Base-by-base conservation (phyloP, 345 rosid species). In the Eucalyptus tenuipes region DNA sequence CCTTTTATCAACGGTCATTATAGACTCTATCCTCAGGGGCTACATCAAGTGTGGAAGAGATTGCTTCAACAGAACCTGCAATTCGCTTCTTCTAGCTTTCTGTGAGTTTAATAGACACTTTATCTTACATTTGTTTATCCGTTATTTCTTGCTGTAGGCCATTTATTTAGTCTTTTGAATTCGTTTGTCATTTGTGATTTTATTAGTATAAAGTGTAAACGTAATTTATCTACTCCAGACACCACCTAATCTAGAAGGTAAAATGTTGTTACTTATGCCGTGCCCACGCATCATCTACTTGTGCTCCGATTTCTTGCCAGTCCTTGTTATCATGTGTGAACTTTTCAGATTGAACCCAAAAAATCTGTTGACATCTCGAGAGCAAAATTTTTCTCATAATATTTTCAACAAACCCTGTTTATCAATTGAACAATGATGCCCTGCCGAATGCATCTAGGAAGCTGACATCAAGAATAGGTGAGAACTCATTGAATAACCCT, bases 21-120 rank as follows among this genome's bases (percentile, higher is more conserved):
- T 94, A 97, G 98, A 96, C 96, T 96, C 96, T 96, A 64, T 97
- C 99, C 80, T 95, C 99, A 25, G 95, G 95, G 98, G 95, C 97
- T 88, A 96, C 99, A 86, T 94, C 96, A 85, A 97, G 99, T 79
- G 98, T 96, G 8, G 99, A 96, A 91, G 97, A 96, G 93, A 97
- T 97, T 89, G 95, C 96, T 92, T 97, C 99, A 29, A 97, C 98
- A 4, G 98, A 98, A 85, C 98, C 97, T 25, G 98, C 99, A 89
- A 92, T 96, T 92, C 97, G 96, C 48, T 96, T 97, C 92, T 95
- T 96, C 94, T 96, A 95, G 89, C 99, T 96, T 59, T 96, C 94
- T 90, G 99, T 95, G 90, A 94, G 96, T 92, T 91, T 24, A 27
- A 59, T 31, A 27, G 45, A 89, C 87, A 79, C 37, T 87, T 86